Evolutionary conservation across 306 rosid species (phyloP).

Genomic region (Fragaria vesca): DNA sequence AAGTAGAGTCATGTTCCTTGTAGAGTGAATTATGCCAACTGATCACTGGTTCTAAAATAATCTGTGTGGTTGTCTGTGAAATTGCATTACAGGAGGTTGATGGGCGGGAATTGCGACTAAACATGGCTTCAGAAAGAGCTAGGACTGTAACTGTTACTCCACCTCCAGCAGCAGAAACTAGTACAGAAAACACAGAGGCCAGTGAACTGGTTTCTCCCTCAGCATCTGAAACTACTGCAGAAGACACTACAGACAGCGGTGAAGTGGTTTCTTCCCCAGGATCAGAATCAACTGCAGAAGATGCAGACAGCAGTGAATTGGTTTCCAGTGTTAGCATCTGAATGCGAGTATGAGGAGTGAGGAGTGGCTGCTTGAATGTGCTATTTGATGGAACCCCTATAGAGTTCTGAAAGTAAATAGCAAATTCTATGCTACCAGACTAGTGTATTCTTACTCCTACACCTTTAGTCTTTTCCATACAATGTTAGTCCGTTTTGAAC

Average conservation of each 20-base stretch:
- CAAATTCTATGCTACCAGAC: background rate
- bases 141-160: constrained; percentile 29
- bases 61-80: background rate
- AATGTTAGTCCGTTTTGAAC: background rate
- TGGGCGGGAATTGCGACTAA: constrained; percentile 71
- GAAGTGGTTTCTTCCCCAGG: constrained; percentile 37
- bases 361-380: background rate
- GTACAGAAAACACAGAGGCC: constrained; percentile 34
- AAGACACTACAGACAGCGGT: constrained; percentile 28
- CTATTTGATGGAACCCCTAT: background rate
- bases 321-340: constrained; percentile 56
- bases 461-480: background rate
- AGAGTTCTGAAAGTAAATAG: background rate
- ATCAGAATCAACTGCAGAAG: constrained; percentile 29
- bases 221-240: background rate
- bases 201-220: constrained; percentile 45
- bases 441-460: background rate
- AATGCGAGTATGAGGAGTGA: constrained; percentile 15
- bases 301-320: constrained; percentile 50
- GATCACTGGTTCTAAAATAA: background rate
- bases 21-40: background rate
- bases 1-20: constrained; percentile 30
- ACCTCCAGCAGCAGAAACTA: constrained; percentile 26
- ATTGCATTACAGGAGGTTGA: constrained; percentile 62
- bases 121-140: constrained; percentile 48